Evolutionary conservation across 2,329 filamentous ascomycete genomes (phyloP), one percentile per base, ranked within the genome.

Genomic region (Rutstroemia sp.): DNA sequence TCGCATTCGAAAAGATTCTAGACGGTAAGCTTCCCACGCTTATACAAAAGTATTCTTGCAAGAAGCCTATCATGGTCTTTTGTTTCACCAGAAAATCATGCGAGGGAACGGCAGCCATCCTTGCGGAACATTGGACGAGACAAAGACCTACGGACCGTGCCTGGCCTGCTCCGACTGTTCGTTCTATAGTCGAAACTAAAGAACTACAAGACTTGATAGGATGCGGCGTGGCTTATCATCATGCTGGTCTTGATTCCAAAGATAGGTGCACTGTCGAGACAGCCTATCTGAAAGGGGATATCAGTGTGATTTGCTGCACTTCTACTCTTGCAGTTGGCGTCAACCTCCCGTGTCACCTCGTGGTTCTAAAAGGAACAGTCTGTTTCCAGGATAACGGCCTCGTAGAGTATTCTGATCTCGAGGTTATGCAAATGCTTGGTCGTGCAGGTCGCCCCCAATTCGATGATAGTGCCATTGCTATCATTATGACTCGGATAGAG

Each of bases 401-500:
- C 39, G 80, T 83, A 55, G 88, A 94, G 67, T 91, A 90, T 62
- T 84, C 88, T 0, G 89, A 94, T 67, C 75, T 95, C 5, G 90
- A 95, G 63, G 80, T 92, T 59, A 92, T 92, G 86, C 90, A 95
- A 65, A 95, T 95, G 90, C 79, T 95, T 49, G 90, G 90, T 6
- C 83, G 90, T 61, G 90, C 90, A 51, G 90, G 90, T 1, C 78
- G 90, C 19, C 90, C 90, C 5, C 90, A 95, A 66, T 95, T 92
- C 60, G 90, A 92, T 63, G 78, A 82, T 50, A 88, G 75, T 57
- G 90, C 88, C 3, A 79, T 84, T 41, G 90, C 88, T 10, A 83
- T 94, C 16, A 92, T 95, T 54, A 82, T 95, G 74, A 94, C 90
- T 0, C 79, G 81, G 23, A 74, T 77, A n/a, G 74, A 82, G 4